Base-by-base conservation (phyloP, 768 basidiomycete species). In the Suillus ampliporus region DNA sequence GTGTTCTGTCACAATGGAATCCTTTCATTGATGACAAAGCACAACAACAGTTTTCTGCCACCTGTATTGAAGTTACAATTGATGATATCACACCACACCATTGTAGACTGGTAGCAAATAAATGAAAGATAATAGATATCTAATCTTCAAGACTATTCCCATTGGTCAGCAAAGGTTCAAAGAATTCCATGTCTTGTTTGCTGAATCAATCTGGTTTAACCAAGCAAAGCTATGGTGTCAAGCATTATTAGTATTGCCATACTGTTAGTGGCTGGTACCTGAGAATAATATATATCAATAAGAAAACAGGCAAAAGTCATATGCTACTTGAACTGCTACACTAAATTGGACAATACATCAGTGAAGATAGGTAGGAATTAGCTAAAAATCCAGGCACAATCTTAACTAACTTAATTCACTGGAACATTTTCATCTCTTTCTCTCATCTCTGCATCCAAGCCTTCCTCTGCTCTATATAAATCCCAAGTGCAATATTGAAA, bases 201-300 rank as follows among this genome's bases (percentile, higher is more conserved):
- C 57, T 15, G 61, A 54, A 2, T 3, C 21, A 1, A 62, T 65
- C 15, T 69, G 66, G 68, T 61, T 63, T 31, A 10, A 51, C 7
- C 15, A 14, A n/a, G 66, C 68, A n/a, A 43, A 50, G 26, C 50
- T 63, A 0, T 69, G 68, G 68, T 67, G 66, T 31, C 64, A 67
- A 40, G 68, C 62, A 38, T 9, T 65, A 2, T 19, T 50, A 8
- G 37, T 41, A 13, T 28, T 66, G 4, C 31, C 19, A 19, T 52
- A 21, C 26, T 41, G n/a, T 38, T 26, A n/a, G n/a, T n/a, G n/a
- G n/a, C n/a, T n/a, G n/a, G n/a, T n/a, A n/a, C n/a, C n/a, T n/a
- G n/a, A n/a, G n/a, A n/a, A n/a, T n/a, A n/a, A n/a, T n/a, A n/a
- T n/a, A n/a, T n/a, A n/a, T n/a, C n/a, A n/a, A n/a, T n/a, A n/a